Conservation (phyloP, 1,284 basidiomycete genomes). For the Rhodotorula mucilaginosa region DNA sequence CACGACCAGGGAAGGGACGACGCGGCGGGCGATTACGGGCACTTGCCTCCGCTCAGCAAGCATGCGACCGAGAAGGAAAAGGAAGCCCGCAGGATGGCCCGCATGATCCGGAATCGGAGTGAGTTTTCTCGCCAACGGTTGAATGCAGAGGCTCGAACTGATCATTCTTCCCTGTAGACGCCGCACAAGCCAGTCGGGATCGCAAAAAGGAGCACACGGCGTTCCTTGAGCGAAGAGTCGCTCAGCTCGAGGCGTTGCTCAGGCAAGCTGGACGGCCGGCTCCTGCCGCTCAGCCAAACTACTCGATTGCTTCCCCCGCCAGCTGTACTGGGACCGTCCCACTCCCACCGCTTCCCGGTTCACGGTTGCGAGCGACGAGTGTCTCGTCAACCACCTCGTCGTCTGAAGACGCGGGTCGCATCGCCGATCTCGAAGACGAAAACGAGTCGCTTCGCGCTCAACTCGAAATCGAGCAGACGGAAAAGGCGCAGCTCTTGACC, state of each 20-base stretch:
- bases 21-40: background rate
- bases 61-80: conserved; percentile 24
- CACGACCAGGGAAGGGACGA: background rate
- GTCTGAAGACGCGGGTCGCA: background rate
- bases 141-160: background rate
- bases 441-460: conserved; percentile 32
- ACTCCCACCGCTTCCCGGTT: background rate
- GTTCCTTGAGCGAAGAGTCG: conserved; percentile 26
- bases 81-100: conserved; percentile 25
- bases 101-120: conserved; percentile 38
- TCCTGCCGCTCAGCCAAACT: background rate
- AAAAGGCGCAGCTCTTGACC: conserved; percentile 19
- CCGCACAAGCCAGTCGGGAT: conserved; percentile 39
- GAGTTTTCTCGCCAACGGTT: background rate
- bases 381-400: conserved; percentile 3
- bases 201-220: conserved; percentile 39
- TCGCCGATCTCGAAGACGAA: conserved; percentile 36
- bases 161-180: conserved; percentile 16
- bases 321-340: background rate
- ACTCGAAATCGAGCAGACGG: conserved; percentile 26
- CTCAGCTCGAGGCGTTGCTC: conserved; percentile 31
- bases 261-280: background rate
- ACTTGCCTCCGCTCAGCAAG: background rate
- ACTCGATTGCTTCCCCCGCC: background rate
- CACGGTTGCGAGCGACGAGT: conserved; percentile 1